Percentiles rank a stretch among this genome's conserved stretches.
phyloP scores from a whole-genome alignment of 805 yeast genomes.

The Kodamaea jinghongensis region DNA sequence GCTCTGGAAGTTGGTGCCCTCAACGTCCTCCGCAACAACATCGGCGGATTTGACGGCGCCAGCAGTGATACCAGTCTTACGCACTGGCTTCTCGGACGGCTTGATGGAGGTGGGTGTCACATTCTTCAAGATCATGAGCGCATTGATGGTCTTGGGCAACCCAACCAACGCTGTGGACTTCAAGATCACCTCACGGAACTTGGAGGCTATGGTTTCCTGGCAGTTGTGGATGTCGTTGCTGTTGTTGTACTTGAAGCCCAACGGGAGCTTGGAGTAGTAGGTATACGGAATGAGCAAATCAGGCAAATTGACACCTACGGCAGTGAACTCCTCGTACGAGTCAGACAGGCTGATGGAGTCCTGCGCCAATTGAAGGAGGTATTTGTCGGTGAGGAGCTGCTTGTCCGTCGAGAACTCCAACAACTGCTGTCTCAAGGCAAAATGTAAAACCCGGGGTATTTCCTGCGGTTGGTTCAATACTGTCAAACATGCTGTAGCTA shows the following conservation, averaged over 20 bases:
- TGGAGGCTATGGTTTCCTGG: slow-evolving; percentile 42
- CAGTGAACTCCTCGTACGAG: slow-evolving; percentile 35
- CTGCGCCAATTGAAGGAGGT: slow-evolving; percentile 34
- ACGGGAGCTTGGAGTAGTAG: slow-evolving; percentile 37
- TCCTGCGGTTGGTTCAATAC: slow-evolving; percentile 83
- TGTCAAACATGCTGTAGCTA: slow-evolving; percentile 79
- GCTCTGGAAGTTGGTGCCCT: slow-evolving; percentile 36
- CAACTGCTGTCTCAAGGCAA: slow-evolving; percentile 52
- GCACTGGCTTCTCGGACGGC: slow-evolving; percentile 23
- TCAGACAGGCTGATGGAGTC: slow-evolving; percentile 40
- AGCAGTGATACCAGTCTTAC: slow-evolving; percentile 29
- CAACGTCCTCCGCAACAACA: slow-evolving; percentile 37
- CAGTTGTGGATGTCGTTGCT: slow-evolving; percentile 35
- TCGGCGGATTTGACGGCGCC: slow-evolving; percentile 37
- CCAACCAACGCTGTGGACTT: slow-evolving; percentile 81
- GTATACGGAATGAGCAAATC: slow-evolving; percentile 40
- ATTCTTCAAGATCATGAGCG: slow-evolving; percentile 60
- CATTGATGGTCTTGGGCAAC: slow-evolving; percentile 79
- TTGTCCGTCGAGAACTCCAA: slow-evolving; percentile 29
- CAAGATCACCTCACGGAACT: slow-evolving; percentile 72
- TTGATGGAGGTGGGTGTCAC: slow-evolving; percentile 55
- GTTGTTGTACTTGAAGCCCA: slow-evolving; percentile 31
- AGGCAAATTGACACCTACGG: slow-evolving; percentile 43
- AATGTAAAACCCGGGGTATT: slow-evolving; percentile 69
- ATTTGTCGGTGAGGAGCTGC: slow-evolving; percentile 30